phyloP scores from a whole-genome alignment of 768 basidiomycete genomes.

The Xerocomus brunneocitrinus region DNA sequence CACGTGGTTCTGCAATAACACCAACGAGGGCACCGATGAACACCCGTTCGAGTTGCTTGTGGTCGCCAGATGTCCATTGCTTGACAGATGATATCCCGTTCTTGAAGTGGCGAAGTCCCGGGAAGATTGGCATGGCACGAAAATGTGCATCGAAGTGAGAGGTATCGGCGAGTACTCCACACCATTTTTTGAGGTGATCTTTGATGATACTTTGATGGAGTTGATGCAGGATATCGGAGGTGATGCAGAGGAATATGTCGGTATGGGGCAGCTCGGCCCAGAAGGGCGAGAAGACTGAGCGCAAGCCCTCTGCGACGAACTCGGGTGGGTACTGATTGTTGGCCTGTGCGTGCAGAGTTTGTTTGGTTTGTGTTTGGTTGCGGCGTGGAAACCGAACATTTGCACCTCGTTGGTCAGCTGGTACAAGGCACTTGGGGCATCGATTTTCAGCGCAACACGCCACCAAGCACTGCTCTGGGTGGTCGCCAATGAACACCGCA shows the following conservation, averaged over 20 bases:
- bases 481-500: neutral
- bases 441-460: neutral
- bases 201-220: neutral
- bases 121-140: neutral
- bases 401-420: neutral
- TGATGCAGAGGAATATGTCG: neutral
- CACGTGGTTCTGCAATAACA: neutral
- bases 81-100: neutral
- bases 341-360: neutral
- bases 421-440: neutral
- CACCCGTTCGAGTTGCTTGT: neutral
- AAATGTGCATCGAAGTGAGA: neutral
- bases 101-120: neutral
- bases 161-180: neutral
- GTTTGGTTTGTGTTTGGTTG: neutral
- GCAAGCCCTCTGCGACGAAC: neutral
- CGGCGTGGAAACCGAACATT: neutral
- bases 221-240: neutral
- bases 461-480: slow-evolving; percentile 2
- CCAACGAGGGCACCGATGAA: neutral
- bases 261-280: neutral
- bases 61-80: neutral
- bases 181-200: slow-evolving; percentile 2
- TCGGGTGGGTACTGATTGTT: neutral
- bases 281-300: neutral